Evolutionary conservation across 495 filamentous ascomycete genomes (phyloP), one percentile per base, ranked within the genome.

Genomic region (Penicillium tannophilum): DNA sequence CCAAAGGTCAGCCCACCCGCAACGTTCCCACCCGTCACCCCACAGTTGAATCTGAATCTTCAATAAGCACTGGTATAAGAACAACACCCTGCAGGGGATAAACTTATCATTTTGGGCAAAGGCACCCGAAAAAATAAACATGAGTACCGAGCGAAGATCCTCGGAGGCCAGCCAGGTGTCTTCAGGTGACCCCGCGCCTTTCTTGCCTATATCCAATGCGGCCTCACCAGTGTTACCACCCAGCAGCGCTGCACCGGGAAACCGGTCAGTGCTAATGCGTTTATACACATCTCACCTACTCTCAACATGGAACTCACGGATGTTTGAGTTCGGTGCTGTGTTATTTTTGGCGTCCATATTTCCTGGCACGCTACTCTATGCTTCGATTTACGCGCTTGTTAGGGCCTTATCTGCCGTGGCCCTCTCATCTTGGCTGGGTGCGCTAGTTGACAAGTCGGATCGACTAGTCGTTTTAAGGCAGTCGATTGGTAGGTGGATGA

Each of bases 241-340:
- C 20, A 23, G 20, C 3, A 14, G 36, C 36, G 12, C 50, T 28
- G 44, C 39, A 26, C 28, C 48, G 36, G 59, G 42, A 39, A 44
- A 43, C 12, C 62, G 44, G 10, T 28, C 65, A 10, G 66, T 75
- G 10, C 54, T 73, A 44, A 51, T 52, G 17, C 65, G 68, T 14
- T 76, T 84, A 0, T 87, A 87, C 58, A 70, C 76, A 20, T 85
- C 86, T 0, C 87, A 90, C 66, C 79, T 82, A 55, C 76, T 90
- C 2, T 89, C 86, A 6, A 83, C 87, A 52, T 90, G 86, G 87
- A 90, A 90, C 62, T 84, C 86, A 2, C 79, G 88, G 44, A 71
- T 83, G 49, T 90, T 89, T 69, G 87, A 90, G 63, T 86, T 87
- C 54, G 86, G 76, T 16, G 82, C 83, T 1, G 83, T 87, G 8